A percentile compares a stretch with the other conserved stretches of the same genome.
Conservation (phyloP, 2,329 filamentous ascomycete species). For the Cercospora janseana region DNA sequence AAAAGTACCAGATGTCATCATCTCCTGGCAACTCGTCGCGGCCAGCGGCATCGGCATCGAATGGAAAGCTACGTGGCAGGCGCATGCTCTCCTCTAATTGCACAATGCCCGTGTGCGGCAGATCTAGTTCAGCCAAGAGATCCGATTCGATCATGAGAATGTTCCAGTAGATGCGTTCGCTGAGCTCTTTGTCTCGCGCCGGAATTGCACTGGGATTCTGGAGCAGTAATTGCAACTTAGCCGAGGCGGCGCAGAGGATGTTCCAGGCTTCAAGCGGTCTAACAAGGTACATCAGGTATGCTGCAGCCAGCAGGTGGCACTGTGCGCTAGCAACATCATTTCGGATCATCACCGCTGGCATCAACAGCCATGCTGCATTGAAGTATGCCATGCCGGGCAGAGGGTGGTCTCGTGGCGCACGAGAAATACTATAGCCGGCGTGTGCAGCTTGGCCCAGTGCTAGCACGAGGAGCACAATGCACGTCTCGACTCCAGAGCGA, state of each 20-base stretch:
- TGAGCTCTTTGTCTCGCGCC: conserved; percentile 67
- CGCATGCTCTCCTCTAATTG: conserved; percentile 79
- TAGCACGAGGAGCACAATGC: conserved; percentile 74
- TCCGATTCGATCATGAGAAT: conserved; percentile 76
- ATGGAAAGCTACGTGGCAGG: conserved; percentile 72
- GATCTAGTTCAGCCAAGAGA: conserved; percentile 72
- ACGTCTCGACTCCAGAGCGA: conserved; percentile 75
- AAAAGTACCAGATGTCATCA: conserved; percentile 82
- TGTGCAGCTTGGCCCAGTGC: conserved; percentile 74
- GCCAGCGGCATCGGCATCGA: conserved; percentile 58
- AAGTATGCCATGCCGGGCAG: conserved; percentile 77
- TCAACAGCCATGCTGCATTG: conserved; percentile 72
- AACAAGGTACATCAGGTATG: conserved; percentile 80
- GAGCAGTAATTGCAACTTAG: conserved; percentile 75
- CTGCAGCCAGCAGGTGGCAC: conserved; percentile 75
- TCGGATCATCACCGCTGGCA: conserved; percentile 75
- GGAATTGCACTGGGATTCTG: conserved; percentile 71
- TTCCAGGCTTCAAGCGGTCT: conserved; percentile 82
- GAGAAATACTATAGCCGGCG: conserved; percentile 68
- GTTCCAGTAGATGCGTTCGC: conserved; percentile 82
- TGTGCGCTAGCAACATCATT: conserved; percentile 77
- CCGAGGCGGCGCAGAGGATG: conserved; percentile 73
- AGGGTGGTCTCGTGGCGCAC: conserved; percentile 65
- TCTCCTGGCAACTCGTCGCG: conserved; percentile 48
- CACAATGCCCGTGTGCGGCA: conserved; percentile 79